Conservation (phyloP, 768 basidiomycete genomes). For the Termitomyces sp. region DNA sequence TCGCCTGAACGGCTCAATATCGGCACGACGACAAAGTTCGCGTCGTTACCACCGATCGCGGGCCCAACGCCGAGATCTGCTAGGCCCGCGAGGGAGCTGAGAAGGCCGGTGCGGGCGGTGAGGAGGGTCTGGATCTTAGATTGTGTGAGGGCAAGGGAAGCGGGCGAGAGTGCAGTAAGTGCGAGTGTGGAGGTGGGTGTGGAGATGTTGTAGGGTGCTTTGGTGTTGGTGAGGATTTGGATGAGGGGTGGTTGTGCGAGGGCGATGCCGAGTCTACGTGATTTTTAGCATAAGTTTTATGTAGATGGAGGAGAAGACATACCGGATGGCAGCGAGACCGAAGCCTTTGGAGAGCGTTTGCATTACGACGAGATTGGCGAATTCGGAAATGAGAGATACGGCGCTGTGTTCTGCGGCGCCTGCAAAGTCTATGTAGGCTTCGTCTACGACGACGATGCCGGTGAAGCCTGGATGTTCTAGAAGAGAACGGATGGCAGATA, state of each 20-base stretch:
- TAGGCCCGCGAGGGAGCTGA: conserved; percentile 39
- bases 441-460: conserved; percentile 92
- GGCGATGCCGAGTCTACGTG: conserved; percentile 77
- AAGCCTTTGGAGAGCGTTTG: conserved; percentile 97
- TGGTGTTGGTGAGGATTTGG: conserved; percentile 89
- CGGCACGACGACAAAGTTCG: conserved; percentile 88
- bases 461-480: conserved; percentile 80
- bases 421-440: conserved; percentile 97
- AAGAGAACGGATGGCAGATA: conserved; percentile 62
- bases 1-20: conserved; percentile 46
- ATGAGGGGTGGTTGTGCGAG: conserved; percentile 88
- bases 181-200: conserved; percentile 85
- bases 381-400: conserved; percentile 68
- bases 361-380: conserved; percentile 88
- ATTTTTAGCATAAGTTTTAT: neutral
- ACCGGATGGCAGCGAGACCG: conserved; percentile 94
- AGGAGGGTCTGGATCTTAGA: conserved; percentile 57
- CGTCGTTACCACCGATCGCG: conserved; percentile 77
- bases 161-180: conserved; percentile 66
- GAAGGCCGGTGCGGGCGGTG: conserved; percentile 53
- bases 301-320: conserved; percentile 19
- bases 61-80: conserved; percentile 51
- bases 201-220: conserved; percentile 97
- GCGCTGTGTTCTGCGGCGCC: conserved; percentile 53
- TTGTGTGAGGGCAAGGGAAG: conserved; percentile 62